Evolutionary conservation across 768 basidiomycete species (phyloP).

Genomic region (Candolleomyces eurysporus): DNA sequence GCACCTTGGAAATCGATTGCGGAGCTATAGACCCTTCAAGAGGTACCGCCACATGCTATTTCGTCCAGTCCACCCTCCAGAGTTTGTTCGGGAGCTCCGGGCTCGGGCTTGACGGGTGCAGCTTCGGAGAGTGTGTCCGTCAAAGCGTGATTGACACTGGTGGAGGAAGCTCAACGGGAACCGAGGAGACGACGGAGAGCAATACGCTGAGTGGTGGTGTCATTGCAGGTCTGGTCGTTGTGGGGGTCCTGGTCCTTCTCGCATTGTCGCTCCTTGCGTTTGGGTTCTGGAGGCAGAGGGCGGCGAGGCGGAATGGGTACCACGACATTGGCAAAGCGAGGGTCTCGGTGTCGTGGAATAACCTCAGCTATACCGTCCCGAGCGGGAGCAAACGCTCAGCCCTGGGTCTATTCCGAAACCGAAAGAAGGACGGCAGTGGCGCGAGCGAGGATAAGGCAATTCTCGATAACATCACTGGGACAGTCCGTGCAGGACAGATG

Average conservation of each 20-base stretch:
- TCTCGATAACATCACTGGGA: conserved; percentile 67
- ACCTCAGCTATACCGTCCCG: conserved; percentile 65
- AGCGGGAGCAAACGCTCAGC: conserved; percentile 8
- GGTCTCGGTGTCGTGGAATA: conserved; percentile 64
- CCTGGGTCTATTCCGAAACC: conserved; percentile 8
- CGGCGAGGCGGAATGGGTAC: conserved; percentile 48
- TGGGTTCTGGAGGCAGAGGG: conserved; percentile 60
- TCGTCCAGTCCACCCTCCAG: conserved; percentile 71
- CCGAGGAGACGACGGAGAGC: conserved; percentile 22
- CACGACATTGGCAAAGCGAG: conserved; percentile 45
- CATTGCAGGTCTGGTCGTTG: conserved; percentile 86
- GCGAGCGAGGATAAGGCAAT: conserved; percentile 46
- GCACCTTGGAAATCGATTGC: conserved; percentile 70
- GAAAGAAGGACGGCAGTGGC: not conserved
- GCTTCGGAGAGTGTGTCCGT: conserved; percentile 85
- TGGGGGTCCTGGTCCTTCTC: conserved; percentile 61
- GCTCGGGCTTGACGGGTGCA: conserved; percentile 69
- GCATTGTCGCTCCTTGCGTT: conserved; percentile 59
- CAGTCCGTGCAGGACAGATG: conserved; percentile 76
- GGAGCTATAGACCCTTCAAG: conserved; percentile 41
- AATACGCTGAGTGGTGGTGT: conserved; percentile 73
- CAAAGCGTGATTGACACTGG: conserved; percentile 73
- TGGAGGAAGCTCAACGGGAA: conserved; percentile 32
- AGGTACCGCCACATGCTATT: conserved; percentile 61
- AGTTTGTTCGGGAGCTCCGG: conserved; percentile 71